These are phyloP conservation scores for Martensiomyces pterosporus DNA, from an alignment of 192 early-diverging fungal species.

Conservation along the genomic window DNA sequence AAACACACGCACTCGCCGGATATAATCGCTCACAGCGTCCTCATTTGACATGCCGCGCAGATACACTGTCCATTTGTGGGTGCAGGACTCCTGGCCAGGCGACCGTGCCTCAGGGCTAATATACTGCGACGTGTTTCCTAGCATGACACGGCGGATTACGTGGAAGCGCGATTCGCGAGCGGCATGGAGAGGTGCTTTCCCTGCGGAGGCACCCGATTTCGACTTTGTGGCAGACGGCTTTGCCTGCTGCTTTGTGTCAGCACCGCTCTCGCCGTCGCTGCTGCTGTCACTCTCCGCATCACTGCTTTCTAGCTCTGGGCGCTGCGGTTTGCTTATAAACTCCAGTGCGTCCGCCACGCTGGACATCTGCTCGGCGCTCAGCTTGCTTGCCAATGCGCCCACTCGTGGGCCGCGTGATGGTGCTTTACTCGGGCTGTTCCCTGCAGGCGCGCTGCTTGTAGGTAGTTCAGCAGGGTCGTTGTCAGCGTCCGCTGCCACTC, in stretches of 20 bases:
- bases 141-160: conserved; percentile 59
- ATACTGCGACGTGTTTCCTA: conserved; percentile 75
- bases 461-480: not conserved
- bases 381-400: conserved; percentile 10
- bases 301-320: conserved; percentile 6
- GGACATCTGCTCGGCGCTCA: conserved; percentile 21
- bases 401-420: conserved; percentile 3
- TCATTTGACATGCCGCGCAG: conserved; percentile 57
- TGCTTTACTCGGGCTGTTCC: not conserved
- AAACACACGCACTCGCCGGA: conserved; percentile 78
- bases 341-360: conserved; percentile 52
- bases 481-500: conserved; percentile 54
- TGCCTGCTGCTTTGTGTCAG: conserved; percentile 8
- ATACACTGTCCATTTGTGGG: conserved; percentile 91
- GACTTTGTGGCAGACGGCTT: not conserved
- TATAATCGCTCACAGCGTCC: conserved; percentile 57
- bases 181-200: conserved; percentile 18
- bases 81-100: conserved; percentile 54
- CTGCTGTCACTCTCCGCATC: conserved; percentile 16
- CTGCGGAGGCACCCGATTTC: not conserved
- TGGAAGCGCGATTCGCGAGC: conserved; percentile 68
- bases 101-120: conserved; percentile 57
- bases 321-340: conserved; percentile 20
- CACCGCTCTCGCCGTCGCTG: conserved; percentile 18
- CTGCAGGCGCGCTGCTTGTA: not conserved